Base-by-base conservation (phyloP, 2,329 filamentous ascomycete genomes). In the Fragosphaeria purpurea region DNA sequence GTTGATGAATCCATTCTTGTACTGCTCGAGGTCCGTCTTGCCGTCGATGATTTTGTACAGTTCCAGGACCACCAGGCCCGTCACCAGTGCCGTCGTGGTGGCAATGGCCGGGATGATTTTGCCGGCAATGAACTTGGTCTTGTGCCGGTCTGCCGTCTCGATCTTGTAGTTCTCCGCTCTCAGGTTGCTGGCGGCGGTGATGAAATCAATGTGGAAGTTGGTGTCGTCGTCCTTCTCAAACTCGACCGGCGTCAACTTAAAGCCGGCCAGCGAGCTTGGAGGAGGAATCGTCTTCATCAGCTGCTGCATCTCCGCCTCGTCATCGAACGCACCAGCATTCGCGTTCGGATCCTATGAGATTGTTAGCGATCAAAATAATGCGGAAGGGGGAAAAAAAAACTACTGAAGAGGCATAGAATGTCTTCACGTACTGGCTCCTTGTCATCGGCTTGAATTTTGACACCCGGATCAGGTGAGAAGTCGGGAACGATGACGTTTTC, bases 21-120 rank as follows among this genome's bases (percentile, higher is more conserved):
- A 98, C 70, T 97, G 87, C 71, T 97, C 93, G 57, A 96, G 85
- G 60, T 97, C 88, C n/a, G 78, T 80, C 76, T 98, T 96, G 63
- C 89, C 91, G 62, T 97, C 93, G 44, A 98, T 76, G 56, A 98
- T 80, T 80, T 98, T 98, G 83, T 88, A 96, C 45, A 97, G 72
- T 72, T 98, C 93, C 44, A 98, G 73, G 12, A 94, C 79, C 48
- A 98, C 89, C 44, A 98, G 76, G 52, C 93, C 93, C 3, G 93
- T 98, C 10, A 97, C 91, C 52, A 98, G 75, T 4, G 93, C 91
- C 3, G 93, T 98, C 0, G 93, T 97, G 4, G 93, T 98, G 43
- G 93, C 93, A 67, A 98, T 98, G 44, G 93, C 93, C 30, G 93
- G 93, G 58, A 98, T 98, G 60, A 98, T 98, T 79, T 98, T 98